These are phyloP conservation scores for Serendipita sp. DNA, from an alignment of 768 basidiomycete species.

Conservation along the genomic window DNA sequence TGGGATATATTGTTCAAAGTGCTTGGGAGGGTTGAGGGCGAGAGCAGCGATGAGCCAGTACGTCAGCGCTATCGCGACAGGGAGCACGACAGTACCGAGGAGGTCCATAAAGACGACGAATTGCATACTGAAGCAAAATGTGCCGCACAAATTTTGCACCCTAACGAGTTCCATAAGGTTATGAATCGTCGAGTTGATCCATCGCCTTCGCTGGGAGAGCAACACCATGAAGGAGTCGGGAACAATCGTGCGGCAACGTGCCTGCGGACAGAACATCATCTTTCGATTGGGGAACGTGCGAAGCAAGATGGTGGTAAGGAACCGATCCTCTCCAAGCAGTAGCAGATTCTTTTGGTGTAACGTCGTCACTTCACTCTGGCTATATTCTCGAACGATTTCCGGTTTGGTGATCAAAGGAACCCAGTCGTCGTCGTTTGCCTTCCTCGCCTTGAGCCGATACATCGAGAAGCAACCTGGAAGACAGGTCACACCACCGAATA, in stretches of 20 bases:
- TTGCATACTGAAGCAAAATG: slow-evolving; percentile 99
- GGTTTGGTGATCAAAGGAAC: slow-evolving; percentile 92
- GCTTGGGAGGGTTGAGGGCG: slow-evolving; percentile 61
- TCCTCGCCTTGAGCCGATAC: slow-evolving; percentile 94
- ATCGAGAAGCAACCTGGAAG: slow-evolving; percentile 99
- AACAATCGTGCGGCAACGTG: slow-evolving; percentile 84
- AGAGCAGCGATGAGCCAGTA: slow-evolving; percentile 75
- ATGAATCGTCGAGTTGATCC: slow-evolving; percentile 99
- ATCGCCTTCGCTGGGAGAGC: slow-evolving; percentile 81
- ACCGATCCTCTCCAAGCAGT: slow-evolving; percentile 95
- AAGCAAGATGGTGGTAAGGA: slow-evolving; percentile 89
- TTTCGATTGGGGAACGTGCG: slow-evolving; percentile 97
- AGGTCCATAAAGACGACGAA: slow-evolving; percentile 98
- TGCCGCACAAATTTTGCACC: slow-evolving; percentile 93
- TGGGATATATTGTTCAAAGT: slow-evolving; percentile 88
- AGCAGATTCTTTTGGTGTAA: slow-evolving; percentile 97
- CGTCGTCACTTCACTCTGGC: slow-evolving; percentile 82
- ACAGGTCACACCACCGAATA: slow-evolving; percentile 99
- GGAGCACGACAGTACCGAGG: slow-evolving; percentile 79
- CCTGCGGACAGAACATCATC: slow-evolving; percentile 99
- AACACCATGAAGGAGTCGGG: slow-evolving; percentile 90
- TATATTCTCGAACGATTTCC: slow-evolving; percentile 94
- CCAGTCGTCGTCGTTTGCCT: slow-evolving; percentile 84
- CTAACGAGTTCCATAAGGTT: slow-evolving; percentile 98
- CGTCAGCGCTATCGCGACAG: slow-evolving; percentile 84